Conservation (phyloP, 768 basidiomycete species). For the Cyathus striatus region DNA sequence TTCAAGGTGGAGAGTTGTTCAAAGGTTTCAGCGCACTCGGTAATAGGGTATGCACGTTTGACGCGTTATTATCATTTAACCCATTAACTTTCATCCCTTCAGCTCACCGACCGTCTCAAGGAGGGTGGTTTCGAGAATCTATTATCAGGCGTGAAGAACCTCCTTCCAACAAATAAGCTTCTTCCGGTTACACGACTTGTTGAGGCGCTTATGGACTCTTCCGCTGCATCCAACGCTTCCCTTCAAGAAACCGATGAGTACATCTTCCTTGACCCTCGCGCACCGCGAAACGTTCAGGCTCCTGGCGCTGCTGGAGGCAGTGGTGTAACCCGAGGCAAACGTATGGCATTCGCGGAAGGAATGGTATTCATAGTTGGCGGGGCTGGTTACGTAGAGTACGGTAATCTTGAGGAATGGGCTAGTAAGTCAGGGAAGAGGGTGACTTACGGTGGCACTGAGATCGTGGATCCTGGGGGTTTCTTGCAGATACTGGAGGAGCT, state of each 20-base stretch:
- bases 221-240: conserved; percentile 89
- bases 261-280: conserved; percentile 88
- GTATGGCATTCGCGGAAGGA: conserved; percentile 83
- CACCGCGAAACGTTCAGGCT: conserved; percentile 51
- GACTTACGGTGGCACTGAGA: conserved; percentile 95
- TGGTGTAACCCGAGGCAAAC: conserved; percentile 29
- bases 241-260: conserved; percentile 96
- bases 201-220: conserved; percentile 97
- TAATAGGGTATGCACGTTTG: conserved; percentile 58
- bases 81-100: conserved; percentile 4
- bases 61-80: background rate
- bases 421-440: conserved; percentile 75
- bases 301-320: conserved; percentile 52
- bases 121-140: conserved; percentile 97
- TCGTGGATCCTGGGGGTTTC: conserved; percentile 85
- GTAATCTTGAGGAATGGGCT: conserved; percentile 94
- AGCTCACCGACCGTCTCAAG: conserved; percentile 91
- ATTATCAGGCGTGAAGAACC: conserved; percentile 96
- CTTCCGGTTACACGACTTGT: conserved; percentile 88
- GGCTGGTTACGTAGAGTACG: conserved; percentile 95
- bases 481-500: conserved; percentile 64
- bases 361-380: conserved; percentile 95
- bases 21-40: conserved; percentile 91
- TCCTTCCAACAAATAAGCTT: conserved; percentile 92
- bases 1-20: conserved; percentile 83